Evolutionary conservation across 2,329 filamentous ascomycete genomes (phyloP), one percentile per base, ranked within the genome.

Genomic region (Colletotrichum limetticola): DNA sequence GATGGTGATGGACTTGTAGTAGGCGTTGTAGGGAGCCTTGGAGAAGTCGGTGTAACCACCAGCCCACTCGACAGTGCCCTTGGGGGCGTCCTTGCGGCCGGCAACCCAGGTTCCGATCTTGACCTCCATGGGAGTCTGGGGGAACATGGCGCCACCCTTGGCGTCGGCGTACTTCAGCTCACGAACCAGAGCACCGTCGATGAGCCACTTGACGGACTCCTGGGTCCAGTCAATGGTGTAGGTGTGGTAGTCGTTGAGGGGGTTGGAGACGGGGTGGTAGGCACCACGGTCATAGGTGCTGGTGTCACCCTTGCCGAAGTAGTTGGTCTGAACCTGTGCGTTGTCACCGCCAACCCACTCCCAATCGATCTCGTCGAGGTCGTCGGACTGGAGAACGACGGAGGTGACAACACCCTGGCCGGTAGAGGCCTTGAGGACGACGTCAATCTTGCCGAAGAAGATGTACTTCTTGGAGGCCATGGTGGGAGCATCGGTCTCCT

Each of bases 361-460:
- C 93, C 95, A 97, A 83, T 98, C 96, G 75, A 98, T 97, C 87
- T 98, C 95, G 81, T 98, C 96, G 35, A 98, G 89, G 79, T 93
- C 91, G 78, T 98, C 95, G 1, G 95, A 98, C 86, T 98, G 93
- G 76, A 99, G 86, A 55, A 98, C 95, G 53, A 94, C 89, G 76
- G 93, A 95, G 85, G 95, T 98, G 75, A 99, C 94, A 75, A 99
- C 93, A 76, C 97, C 97, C 7, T 86, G 87, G 56, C 96, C 97
- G 3, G 93, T 89, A 30, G 97, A 92, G 52, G 93, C 92, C 83
- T 95, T 93, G 79, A 97, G 86, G 35, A 90, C 90, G 74, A 95
- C 91, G 67, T 97, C 93, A 77, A 98, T 90, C 79, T 92, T 92
- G 75, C 97, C 97, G 82, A 98, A 98, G 94, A 98, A 98, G 82